A percentile compares a stretch with the other conserved stretches of the same genome.
These are phyloP conservation scores for Immersiella caudata DNA, from an alignment of 495 filamentous ascomycete genomes.

Conservation along the genomic window DNA sequence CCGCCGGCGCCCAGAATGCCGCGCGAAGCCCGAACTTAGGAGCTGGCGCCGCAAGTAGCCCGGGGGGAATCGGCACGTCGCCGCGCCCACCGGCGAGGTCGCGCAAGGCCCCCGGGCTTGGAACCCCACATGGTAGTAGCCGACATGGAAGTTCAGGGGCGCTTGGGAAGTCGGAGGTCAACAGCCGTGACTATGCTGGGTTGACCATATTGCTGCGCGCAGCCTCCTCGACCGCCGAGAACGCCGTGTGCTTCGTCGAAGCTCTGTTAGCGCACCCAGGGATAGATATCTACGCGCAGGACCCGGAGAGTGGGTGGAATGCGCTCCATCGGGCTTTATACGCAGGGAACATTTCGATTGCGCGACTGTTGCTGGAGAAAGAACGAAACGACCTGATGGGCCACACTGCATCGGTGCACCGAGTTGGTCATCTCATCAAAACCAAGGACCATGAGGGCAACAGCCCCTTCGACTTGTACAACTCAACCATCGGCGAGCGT, in stretches of 20 bases:
- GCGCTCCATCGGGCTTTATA: conserved; percentile 91
- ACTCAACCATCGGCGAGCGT: conserved; percentile 72
- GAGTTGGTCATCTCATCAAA: conserved; percentile 74
- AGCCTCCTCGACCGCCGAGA: conserved; percentile 70
- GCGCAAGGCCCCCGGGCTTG: conserved; percentile 48
- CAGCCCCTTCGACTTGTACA: conserved; percentile 91
- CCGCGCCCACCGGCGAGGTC: conserved; percentile 48
- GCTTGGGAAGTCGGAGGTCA: conserved; percentile 72
- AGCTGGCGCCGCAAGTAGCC: conserved; percentile 27
- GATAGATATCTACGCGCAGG: conserved; percentile 84
- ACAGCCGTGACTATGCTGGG: conserved; percentile 76
- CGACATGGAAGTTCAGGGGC: conserved; percentile 34
- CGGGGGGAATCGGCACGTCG: conserved; percentile 45
- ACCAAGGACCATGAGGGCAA: conserved; percentile 94
- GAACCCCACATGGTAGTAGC: conserved; percentile 29
- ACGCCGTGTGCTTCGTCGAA: conserved; percentile 69
- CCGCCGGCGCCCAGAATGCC: conserved; percentile 52
- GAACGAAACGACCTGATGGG: conserved; percentile 68
- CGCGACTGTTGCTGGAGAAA: conserved; percentile 73
- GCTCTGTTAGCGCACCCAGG: conserved; percentile 78
- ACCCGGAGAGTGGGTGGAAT: conserved; percentile 94
- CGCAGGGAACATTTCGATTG: conserved; percentile 86
- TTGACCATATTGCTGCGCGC: conserved; percentile 85
- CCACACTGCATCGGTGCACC: conserved; percentile 45
- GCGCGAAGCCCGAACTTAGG: conserved; percentile 44